Conservation (phyloP, 306 rosid species). For the Biancaea sappan region DNA sequence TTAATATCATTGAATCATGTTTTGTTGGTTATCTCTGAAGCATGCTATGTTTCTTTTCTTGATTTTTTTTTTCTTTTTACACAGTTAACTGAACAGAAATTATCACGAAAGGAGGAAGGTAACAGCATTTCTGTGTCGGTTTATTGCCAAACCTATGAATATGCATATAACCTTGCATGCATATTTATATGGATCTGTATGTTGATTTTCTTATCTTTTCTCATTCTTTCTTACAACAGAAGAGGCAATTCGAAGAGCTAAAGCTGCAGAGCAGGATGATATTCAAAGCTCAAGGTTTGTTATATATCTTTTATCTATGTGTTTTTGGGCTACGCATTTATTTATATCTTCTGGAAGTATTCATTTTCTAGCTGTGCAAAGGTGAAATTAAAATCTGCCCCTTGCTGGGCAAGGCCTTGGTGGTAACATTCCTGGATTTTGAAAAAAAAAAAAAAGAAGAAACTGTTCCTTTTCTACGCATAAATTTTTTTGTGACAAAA, state of each 20-base stretch:
- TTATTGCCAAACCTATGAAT: slow-evolving; percentile 2
- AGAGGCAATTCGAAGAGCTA: slow-evolving; percentile 79
- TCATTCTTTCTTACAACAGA: slow-evolving; percentile 56
- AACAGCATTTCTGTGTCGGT: slow-evolving; percentile 13
- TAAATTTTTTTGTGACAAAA: not conserved
- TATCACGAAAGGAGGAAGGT: slow-evolving; percentile 88
- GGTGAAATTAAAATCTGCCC: not conserved
- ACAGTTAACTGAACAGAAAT: slow-evolving; percentile 74
- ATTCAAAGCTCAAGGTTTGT: slow-evolving; percentile 61
- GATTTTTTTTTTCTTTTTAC: slow-evolving; percentile 18
- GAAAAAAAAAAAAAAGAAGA: not conserved
- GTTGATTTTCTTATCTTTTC: slow-evolving; percentile 35
- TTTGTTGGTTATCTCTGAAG: not conserved
- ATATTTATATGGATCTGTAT: slow-evolving; percentile 12
- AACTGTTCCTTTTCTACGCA: not conserved
- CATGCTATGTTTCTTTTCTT: no score
- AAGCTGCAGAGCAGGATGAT: slow-evolving; percentile 64
- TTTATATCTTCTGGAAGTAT: not conserved
- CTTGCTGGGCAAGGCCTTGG: slow-evolving; percentile 13
- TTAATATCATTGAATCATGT: not conserved
- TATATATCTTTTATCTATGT: slow-evolving; percentile 4
- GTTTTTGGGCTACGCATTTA: not conserved
- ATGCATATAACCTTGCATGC: not conserved
- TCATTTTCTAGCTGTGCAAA: slow-evolving; percentile 5
- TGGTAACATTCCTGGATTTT: not conserved